Conservation (phyloP, 2,329 filamentous ascomycete genomes). For the Trichoderma semiorbis region DNA sequence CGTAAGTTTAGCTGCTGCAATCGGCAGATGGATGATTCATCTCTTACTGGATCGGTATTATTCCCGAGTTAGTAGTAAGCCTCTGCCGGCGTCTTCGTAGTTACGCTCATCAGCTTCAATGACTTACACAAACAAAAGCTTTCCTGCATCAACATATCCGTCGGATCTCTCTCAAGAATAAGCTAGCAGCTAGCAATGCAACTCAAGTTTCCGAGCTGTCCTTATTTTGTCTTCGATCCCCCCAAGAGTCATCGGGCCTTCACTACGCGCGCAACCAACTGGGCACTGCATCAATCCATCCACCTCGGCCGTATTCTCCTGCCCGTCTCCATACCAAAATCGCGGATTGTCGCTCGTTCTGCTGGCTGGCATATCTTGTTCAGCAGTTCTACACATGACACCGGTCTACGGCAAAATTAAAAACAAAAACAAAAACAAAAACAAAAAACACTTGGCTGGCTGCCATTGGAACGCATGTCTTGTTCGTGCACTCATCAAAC, state of each 20-base stretch:
- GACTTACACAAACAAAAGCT: background rate
- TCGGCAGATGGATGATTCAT: background rate
- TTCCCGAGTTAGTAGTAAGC: background rate
- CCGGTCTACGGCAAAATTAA: background rate
- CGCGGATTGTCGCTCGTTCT: background rate
- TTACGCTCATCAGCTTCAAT: background rate
- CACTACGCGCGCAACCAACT: background rate
- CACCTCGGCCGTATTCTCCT: background rate
- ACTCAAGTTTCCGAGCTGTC: background rate
- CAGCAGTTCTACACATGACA: background rate
- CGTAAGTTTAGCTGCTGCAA: background rate
- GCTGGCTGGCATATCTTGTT: background rate
- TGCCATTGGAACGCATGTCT: background rate
- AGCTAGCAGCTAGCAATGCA: background rate
- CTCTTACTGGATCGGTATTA: background rate
- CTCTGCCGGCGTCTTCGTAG: background rate
- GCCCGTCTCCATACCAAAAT: background rate
- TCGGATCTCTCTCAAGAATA: background rate
- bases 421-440: background rate
- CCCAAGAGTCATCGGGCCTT: background rate
- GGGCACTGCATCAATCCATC: background rate
- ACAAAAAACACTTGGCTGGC: background rate
- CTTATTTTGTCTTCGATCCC: background rate
- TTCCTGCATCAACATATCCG: background rate
- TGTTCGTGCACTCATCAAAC: conserved; percentile 18